These are phyloP conservation scores for Sarocladium oryzae DNA, from an alignment of 2,329 filamentous ascomycete species.

Conservation along the genomic window DNA sequence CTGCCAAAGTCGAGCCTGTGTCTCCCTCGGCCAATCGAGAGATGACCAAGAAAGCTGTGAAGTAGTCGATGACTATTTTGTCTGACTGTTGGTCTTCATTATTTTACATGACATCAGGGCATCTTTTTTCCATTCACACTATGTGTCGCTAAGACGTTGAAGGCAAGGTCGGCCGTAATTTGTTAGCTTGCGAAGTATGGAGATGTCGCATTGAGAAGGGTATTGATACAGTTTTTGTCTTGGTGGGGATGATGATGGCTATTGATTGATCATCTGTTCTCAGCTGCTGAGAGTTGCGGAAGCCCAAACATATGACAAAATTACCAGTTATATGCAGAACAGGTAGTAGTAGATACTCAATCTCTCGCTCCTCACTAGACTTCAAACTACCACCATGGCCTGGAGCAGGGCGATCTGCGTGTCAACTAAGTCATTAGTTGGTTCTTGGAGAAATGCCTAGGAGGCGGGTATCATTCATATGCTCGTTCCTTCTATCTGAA, in stretches of 20 bases:
- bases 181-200: background rate
- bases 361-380: background rate
- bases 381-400: background rate
- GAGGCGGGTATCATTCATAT: constrained; percentile 5
- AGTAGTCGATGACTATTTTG: constrained; percentile 13
- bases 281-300: background rate
- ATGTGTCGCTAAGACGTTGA: no score
- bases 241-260: background rate
- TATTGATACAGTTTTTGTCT: background rate
- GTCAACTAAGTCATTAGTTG: background rate
- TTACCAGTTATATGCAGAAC: constrained; percentile 4
- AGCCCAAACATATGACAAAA: background rate
- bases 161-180: no score
- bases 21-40: constrained; percentile 42
- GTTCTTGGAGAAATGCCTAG: background rate
- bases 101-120: background rate
- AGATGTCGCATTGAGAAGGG: background rate
- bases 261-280: background rate
- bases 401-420: background rate
- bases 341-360: constrained; percentile 3
- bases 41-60: constrained; percentile 21
- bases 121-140: background rate
- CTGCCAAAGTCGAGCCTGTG: constrained; percentile 32
- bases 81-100: background rate
- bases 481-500: background rate